These are phyloP conservation scores for Petunia hybrid DNA, from an alignment of 305 asterid genomes.

Conservation along the genomic window DNA sequence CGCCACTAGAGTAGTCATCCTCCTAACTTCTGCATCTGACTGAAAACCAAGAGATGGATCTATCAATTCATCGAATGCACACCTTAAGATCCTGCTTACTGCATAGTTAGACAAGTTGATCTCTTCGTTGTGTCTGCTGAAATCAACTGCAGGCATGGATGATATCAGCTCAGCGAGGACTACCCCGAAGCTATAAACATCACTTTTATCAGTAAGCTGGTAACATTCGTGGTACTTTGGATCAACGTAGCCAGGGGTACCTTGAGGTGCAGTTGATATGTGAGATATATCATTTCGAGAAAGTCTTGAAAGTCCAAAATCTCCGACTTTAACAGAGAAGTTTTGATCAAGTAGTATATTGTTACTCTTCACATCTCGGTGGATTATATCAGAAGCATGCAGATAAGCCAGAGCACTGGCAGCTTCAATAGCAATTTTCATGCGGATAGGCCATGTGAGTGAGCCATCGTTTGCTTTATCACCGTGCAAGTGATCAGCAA, in stretches of 20 bases:
- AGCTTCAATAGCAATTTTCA: constrained; percentile 35
- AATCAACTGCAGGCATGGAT: constrained; percentile 40
- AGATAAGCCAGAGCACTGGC: constrained; percentile 35
- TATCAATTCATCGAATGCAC: constrained; percentile 61
- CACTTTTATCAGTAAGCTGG: constrained; percentile 76
- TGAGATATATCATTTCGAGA: constrained; percentile 72
- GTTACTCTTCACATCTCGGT: constrained; percentile 76
- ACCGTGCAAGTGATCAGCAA: constrained; percentile 81
- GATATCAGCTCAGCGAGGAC: constrained; percentile 76
- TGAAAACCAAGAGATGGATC: constrained; percentile 62
- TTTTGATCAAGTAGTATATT: constrained; percentile 74
- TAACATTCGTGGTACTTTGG: constrained; percentile 86
- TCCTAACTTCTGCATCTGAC: constrained; percentile 51
- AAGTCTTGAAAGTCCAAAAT: constrained; percentile 79
- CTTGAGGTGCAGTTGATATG: constrained; percentile 88
- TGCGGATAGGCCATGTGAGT: constrained; percentile 35
- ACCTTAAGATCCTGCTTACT: constrained; percentile 59
- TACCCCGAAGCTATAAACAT: constrained; percentile 85
- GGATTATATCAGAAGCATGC: constrained; percentile 65
- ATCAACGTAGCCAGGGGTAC: constrained; percentile 87
- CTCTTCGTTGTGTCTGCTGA: constrained; percentile 70
- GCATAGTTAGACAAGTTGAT: constrained; percentile 73
- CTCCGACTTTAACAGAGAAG: constrained; percentile 76
- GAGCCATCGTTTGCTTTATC: constrained; percentile 42
- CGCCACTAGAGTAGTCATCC: constrained; percentile 73